Evolutionary conservation across 441 rosid species (phyloP), one percentile per base, ranked within the genome.

Genomic region (Populus hybrid): DNA sequence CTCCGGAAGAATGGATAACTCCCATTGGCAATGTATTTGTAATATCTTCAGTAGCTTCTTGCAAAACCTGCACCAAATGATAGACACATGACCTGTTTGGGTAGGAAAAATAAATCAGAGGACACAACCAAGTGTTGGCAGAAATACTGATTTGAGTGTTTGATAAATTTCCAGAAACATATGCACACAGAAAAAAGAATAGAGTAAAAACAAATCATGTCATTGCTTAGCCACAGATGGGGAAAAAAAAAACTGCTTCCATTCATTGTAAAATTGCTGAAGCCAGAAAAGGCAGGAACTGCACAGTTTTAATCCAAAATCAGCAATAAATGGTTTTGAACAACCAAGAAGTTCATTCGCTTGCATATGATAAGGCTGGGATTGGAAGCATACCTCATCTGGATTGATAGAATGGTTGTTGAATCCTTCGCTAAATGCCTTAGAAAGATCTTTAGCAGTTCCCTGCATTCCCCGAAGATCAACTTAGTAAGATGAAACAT

Each of bases 1-100:
- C 90, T n/a, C 79, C 91, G n/a, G 94, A 81, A 72, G 91, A 86
- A 79, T 82, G 83, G 67, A 85, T 84, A 74, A 83, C 82, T 72
- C 79, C 84, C 83, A 85, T 72, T 35, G 90, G 87, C 80, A 88
- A 75, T 14, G 83, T 79, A 80, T 72, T 75, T 21, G 86, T 80
- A 9, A 85, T 78, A 79, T 86, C 87, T 66, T 84, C 90, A 28
- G 79, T 77, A 67, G 81, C 78, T 77, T 84, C 89, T 72, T 75
- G 84, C 80, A 89, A 83, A 82, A 83, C 89, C 92, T 89, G 87
- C 63, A 68, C 21, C 67, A 50, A 78, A 76, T 16, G 69, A 34
- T 75, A 70, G 23, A 66, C 74, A 82, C 40, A 68, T 65, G 61
- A 65, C 61, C 65, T 24, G 28, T 66, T 24, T 23, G 10, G 19